These are phyloP conservation scores for Cystofilobasidium bisporidii DNA, from an alignment of 768 basidiomycete species.

Conservation along the genomic window DNA sequence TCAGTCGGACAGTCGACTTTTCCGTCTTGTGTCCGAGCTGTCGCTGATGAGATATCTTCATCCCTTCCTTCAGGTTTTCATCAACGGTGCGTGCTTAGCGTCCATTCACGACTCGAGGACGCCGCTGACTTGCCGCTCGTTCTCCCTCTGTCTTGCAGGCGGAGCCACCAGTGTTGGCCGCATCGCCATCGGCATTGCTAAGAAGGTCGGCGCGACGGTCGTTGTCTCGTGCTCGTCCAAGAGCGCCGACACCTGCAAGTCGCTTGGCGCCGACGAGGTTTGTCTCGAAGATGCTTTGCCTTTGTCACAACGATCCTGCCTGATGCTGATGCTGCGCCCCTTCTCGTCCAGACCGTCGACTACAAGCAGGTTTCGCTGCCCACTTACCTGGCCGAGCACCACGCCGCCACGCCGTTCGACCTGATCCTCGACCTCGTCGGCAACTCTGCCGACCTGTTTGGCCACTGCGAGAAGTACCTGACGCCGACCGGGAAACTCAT, in stretches of 20 bases:
- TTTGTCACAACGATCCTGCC: no score
- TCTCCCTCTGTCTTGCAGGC: neutral
- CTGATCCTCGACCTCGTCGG: conserved; percentile 23
- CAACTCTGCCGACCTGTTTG: neutral
- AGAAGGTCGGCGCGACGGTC: conserved; percentile 18
- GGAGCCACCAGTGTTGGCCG: conserved; percentile 21
- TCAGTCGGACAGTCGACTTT: no score
- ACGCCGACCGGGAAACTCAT: neutral
- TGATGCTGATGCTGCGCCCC: no score
- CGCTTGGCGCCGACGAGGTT: conserved; percentile 24
- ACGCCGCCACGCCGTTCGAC: conserved; percentile 10
- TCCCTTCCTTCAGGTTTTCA: no score
- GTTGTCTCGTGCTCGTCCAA: conserved; percentile 19
- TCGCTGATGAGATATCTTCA: no score
- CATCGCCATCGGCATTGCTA: conserved; percentile 18
- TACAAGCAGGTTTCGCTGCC: conserved; percentile 15
- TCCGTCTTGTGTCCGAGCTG: no score
- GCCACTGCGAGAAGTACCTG: neutral
- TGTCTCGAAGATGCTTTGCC: neutral
- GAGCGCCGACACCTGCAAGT: neutral
- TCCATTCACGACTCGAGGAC: no score
- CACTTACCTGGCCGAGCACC: neutral
- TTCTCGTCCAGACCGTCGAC: conserved; percentile 13
- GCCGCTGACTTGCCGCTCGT: neutral
- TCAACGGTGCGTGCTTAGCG: conserved; percentile 24